These are phyloP conservation scores for Suhomyces panamericanus DNA, from an alignment of 1,139 yeast genomes.

Conservation along the genomic window DNA sequence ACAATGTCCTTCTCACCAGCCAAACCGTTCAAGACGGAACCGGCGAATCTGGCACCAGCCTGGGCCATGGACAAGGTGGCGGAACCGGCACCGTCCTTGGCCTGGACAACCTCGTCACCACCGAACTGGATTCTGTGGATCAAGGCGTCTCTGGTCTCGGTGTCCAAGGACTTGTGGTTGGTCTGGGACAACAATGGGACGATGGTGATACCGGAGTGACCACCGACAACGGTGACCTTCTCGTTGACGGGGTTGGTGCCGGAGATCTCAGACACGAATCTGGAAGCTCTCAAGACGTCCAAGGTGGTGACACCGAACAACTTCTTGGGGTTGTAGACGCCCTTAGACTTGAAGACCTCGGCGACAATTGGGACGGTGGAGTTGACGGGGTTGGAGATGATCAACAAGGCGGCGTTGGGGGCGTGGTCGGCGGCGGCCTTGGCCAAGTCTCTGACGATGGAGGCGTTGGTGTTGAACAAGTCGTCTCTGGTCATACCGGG, in stretches of 20 bases:
- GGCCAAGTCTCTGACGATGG: slow-evolving; percentile 82
- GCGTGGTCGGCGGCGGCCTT: slow-evolving; percentile 71
- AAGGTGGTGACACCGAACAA: slow-evolving; percentile 91
- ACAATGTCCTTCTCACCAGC: slow-evolving; percentile 50
- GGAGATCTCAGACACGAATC: slow-evolving; percentile 50
- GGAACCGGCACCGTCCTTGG: slow-evolving; percentile 92
- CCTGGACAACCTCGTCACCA: slow-evolving; percentile 95
- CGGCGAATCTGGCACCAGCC: slow-evolving; percentile 83
- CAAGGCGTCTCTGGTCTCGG: slow-evolving; percentile 63
- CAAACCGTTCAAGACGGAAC: slow-evolving; percentile 58
- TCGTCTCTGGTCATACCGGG: slow-evolving; percentile 99
- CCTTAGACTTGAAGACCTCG: slow-evolving; percentile 74
- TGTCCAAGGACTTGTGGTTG: slow-evolving; percentile 48
- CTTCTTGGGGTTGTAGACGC: slow-evolving; percentile 74
- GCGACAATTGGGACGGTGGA: slow-evolving; percentile 93
- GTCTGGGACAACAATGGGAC: slow-evolving; percentile 82
- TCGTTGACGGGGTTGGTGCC: slow-evolving; percentile 57
- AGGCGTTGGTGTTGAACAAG: slow-evolving; percentile 88
- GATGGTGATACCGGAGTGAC: slow-evolving; percentile 95
- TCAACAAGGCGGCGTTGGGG: slow-evolving; percentile 73
- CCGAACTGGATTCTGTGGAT: slow-evolving; percentile 92
- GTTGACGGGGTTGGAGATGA: slow-evolving; percentile 95
- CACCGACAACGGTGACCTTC: slow-evolving; percentile 86
- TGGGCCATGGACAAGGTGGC: slow-evolving; percentile 97
- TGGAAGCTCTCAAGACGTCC: slow-evolving; percentile 86